Evolutionary conservation across 495 filamentous ascomycete genomes (phyloP).

Genomic region (Neurospora tetrasperma): DNA sequence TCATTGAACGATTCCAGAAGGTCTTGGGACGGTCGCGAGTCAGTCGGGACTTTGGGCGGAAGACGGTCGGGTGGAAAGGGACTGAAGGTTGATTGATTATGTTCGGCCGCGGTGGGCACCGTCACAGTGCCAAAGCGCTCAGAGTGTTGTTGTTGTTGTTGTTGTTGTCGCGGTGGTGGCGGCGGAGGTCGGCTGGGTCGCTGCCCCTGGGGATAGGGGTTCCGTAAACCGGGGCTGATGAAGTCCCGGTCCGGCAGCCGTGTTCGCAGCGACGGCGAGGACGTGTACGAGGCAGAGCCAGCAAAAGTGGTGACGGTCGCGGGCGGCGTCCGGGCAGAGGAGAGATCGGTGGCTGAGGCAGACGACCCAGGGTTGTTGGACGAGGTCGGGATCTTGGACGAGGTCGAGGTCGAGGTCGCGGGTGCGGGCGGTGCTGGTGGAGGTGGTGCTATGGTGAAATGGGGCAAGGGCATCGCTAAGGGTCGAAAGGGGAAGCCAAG

Average conservation of each 20-base stretch:
- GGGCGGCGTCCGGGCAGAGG: conserved; percentile 9
- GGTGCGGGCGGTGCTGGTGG: background rate
- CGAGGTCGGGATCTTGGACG: background rate
- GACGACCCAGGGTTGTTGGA: background rate
- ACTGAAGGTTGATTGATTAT: background rate
- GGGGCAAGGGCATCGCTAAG: conserved; percentile 22
- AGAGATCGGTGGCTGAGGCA: conserved; percentile 1
- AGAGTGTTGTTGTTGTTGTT: background rate
- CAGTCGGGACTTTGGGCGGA: conserved; percentile 23
- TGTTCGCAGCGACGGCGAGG: conserved; percentile 14
- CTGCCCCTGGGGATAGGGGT: conserved; percentile 6
- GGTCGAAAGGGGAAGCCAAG: background rate
- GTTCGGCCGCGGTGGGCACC: background rate
- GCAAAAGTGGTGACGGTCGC: conserved; percentile 1
- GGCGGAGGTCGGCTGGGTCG: background rate
- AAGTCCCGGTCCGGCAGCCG: conserved; percentile 5
- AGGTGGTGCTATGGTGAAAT: conserved; percentile 9
- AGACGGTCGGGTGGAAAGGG: conserved; percentile 14
- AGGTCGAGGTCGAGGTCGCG: conserved; percentile 12
- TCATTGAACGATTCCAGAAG: conserved; percentile 25
- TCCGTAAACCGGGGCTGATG: conserved; percentile 2
- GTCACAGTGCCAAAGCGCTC: conserved; percentile 6
- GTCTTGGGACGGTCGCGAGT: background rate
- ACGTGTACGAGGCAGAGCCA: conserved; percentile 6
- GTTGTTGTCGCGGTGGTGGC: background rate